Evolutionary conservation across 371 early-diverging fungal genomes (phyloP).

Genomic region (Syncephalastrum monosporum): DNA sequence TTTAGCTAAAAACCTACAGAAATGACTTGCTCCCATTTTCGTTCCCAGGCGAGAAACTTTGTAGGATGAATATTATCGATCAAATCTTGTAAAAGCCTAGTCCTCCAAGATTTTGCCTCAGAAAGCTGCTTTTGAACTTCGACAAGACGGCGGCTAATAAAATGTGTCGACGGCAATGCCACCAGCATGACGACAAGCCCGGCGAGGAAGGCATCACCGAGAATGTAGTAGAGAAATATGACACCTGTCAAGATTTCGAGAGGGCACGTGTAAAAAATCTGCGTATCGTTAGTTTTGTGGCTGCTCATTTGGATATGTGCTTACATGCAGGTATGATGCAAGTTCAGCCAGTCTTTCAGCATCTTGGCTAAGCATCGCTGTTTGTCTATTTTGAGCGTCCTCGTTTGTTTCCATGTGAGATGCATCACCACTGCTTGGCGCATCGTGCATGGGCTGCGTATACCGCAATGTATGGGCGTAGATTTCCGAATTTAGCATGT

Average conservation of each 20-base stretch:
- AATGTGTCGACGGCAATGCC: constrained; percentile 63
- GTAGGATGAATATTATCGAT: constrained; percentile 71
- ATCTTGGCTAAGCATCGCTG: constrained; percentile 82
- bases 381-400: constrained; percentile 51
- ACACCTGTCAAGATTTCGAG: constrained; percentile 63
- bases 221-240: constrained; percentile 59
- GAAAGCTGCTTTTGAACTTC: constrained; percentile 52
- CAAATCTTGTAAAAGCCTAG: constrained; percentile 62
- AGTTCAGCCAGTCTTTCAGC: constrained; percentile 66
- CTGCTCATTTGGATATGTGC: not conserved
- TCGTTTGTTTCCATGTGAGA: constrained; percentile 26
- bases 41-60: constrained; percentile 78
- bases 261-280: constrained; percentile 64
- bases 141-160: constrained; percentile 45
- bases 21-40: constrained; percentile 62
- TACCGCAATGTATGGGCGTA: constrained; percentile 52
- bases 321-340: constrained; percentile 53
- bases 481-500: constrained; percentile 57
- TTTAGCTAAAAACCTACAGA: constrained; percentile 22
- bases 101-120: constrained; percentile 59
- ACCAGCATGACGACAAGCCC: constrained; percentile 64
- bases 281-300: not conserved
- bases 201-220: constrained; percentile 68
- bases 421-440: constrained; percentile 9
- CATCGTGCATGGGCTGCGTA: constrained; percentile 1